A percentile compares a stretch with the other conserved stretches of the same genome.
Conservation (phyloP, 164 flowering plant species). For the Tetracentron sinense region DNA sequence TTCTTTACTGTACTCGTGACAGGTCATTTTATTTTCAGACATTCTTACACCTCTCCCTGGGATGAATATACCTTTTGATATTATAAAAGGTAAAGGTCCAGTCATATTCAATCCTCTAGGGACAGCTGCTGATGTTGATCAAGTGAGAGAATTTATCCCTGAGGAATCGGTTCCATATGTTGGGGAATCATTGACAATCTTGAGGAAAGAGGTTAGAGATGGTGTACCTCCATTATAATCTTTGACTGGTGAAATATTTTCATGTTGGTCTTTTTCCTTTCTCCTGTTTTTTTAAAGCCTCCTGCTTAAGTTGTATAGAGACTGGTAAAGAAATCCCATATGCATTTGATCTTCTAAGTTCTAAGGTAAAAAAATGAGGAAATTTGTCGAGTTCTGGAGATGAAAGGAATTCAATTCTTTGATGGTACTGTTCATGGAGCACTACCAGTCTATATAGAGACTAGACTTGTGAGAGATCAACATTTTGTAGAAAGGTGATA, state of each 20-base stretch:
- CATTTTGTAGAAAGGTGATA: not conserved
- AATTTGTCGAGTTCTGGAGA: not conserved
- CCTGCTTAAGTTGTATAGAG: not conserved
- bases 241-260: not conserved
- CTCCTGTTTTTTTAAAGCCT: conserved; percentile 3
- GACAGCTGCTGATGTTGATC: conserved; percentile 69
- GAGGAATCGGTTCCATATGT: conserved; percentile 91
- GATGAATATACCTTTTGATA: conserved; percentile 97
- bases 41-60: conserved; percentile 95
- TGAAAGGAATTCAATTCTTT: not conserved
- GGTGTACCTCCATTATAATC: not conserved
- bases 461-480: not conserved
- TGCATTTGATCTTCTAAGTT: not conserved
- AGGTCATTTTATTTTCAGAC: conserved; percentile 97
- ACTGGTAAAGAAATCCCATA: no score
- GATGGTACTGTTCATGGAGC: not conserved
- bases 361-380: not conserved
- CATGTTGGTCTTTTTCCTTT: not conserved
- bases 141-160: conserved; percentile 82
- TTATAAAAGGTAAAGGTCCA: conserved; percentile 96
- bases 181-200: conserved; percentile 81
- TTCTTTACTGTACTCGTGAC: conserved; percentile 16
- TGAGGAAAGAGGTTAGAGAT: conserved; percentile 69
- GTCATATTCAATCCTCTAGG: conserved; percentile 64
- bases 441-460: not conserved